These are phyloP conservation scores for Coniferiporia weirii DNA, from an alignment of 1,284 basidiomycete species.

Conservation along the genomic window DNA sequence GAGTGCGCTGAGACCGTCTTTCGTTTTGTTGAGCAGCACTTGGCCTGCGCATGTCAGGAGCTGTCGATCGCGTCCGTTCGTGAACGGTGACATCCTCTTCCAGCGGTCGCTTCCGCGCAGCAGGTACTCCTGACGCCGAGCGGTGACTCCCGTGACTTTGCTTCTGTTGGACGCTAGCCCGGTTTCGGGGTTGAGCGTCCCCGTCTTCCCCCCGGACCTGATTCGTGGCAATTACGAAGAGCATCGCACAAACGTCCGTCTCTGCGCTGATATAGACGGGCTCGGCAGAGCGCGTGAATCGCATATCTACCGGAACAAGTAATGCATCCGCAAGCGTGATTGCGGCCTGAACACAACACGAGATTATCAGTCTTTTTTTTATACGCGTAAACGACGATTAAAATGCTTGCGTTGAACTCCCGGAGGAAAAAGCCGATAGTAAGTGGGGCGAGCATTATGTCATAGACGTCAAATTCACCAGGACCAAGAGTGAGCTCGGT, in stretches of 20 bases:
- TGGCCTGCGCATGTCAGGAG: not conserved
- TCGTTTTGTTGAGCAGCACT: not conserved
- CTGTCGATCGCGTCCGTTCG: no score
- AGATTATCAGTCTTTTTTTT: not conserved
- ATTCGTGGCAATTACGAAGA: conserved; percentile 74
- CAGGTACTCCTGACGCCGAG: conserved; percentile 3
- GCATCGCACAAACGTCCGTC: conserved; percentile 51
- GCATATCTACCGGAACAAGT: conserved; percentile 55
- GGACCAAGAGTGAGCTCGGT: conserved; percentile 69
- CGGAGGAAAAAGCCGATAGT: conserved; percentile 73
- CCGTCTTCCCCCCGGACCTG: conserved; percentile 39
- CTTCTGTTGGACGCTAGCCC: conserved; percentile 21
- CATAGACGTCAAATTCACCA: conserved; percentile 74
- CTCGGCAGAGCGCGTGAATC: conserved; percentile 65
- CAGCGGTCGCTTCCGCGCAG: conserved; percentile 4
- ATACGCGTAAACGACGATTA: conserved; percentile 12
- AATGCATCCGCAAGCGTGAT: conserved; percentile 71
- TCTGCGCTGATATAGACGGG: conserved; percentile 73
- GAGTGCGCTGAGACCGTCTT: not conserved
- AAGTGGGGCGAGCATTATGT: conserved; percentile 52
- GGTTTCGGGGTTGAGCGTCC: conserved; percentile 23
- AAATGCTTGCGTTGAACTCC: conserved; percentile 64
- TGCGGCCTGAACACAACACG: conserved; percentile 48
- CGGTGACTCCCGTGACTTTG: not conserved
- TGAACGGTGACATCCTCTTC: conserved; percentile 1